Conservation (phyloP, 495 filamentous ascomycete genomes). For the Lasiosphaeriaceae sp. region DNA sequence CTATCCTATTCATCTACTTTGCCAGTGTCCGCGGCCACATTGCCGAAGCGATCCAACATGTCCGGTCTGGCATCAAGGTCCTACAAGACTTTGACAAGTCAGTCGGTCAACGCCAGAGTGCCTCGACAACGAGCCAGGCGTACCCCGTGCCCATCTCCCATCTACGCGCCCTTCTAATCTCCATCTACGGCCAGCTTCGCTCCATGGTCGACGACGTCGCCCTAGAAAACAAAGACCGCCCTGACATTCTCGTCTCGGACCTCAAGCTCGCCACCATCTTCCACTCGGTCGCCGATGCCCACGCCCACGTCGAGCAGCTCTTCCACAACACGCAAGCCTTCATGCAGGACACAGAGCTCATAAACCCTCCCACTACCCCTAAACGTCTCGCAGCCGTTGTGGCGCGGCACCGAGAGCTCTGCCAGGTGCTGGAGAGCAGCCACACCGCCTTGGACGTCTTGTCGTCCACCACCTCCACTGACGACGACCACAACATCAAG, state of each 20-base stretch:
- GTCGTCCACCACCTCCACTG: neutral
- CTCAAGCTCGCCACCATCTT: slow-evolving; percentile 13
- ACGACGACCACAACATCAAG: neutral
- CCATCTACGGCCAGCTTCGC: slow-evolving; percentile 15
- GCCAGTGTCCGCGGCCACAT: slow-evolving; percentile 15
- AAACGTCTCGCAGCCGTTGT: slow-evolving; percentile 2
- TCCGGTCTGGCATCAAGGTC: slow-evolving; percentile 15
- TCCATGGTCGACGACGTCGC: slow-evolving; percentile 10
- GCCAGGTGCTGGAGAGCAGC: slow-evolving; percentile 10
- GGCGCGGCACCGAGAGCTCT: slow-evolving; percentile 8
- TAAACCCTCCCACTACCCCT: neutral
- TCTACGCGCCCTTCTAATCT: slow-evolving; percentile 8
- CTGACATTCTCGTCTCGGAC: slow-evolving; percentile 5
- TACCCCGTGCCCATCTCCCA: slow-evolving; percentile 13
- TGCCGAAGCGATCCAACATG: slow-evolving; percentile 16
- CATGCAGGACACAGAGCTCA: neutral
- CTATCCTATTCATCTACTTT: slow-evolving; percentile 19
- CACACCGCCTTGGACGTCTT: slow-evolving; percentile 12
- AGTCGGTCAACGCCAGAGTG: neutral
- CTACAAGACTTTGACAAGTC: slow-evolving; percentile 12
- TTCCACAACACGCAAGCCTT: slow-evolving; percentile 16
- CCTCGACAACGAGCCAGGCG: neutral
- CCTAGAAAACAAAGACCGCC: too few species aligned
- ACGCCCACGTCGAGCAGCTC: slow-evolving; percentile 12
- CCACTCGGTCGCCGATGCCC: slow-evolving; percentile 11